These are phyloP conservation scores for Aspergillus ostianus DNA, from an alignment of 495 filamentous ascomycete species.

Conservation along the genomic window DNA sequence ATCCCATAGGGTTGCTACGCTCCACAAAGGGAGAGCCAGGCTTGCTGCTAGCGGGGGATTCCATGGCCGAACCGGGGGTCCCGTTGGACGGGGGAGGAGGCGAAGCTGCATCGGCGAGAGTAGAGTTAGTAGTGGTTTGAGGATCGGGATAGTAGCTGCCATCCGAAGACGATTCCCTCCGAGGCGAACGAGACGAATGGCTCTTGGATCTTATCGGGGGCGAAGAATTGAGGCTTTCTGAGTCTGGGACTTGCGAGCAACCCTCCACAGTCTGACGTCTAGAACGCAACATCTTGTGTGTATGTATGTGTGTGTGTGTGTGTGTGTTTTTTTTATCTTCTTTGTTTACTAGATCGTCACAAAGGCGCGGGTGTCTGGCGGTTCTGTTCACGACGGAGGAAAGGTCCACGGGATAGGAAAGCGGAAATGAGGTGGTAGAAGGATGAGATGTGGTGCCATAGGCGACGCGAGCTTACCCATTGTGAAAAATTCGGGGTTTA, in stretches of 20 bases:
- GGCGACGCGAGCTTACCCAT: conserved; percentile 42
- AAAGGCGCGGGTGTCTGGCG: conserved; percentile 11
- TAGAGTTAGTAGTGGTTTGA: conserved; percentile 29
- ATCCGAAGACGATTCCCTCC: conserved; percentile 13
- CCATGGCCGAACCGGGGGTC: conserved; percentile 32
- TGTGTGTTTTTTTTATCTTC: not conserved
- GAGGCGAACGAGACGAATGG: conserved; percentile 17
- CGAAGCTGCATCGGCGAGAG: conserved; percentile 35
- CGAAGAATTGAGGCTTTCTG: conserved; percentile 8
- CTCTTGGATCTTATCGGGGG: conserved; percentile 14
- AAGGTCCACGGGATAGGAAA: not conserved
- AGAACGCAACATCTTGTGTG: not conserved
- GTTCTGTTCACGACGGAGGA: conserved; percentile 1
- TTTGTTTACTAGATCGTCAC: not conserved
- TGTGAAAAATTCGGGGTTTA: conserved; percentile 28
- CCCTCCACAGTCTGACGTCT: conserved; percentile 19
- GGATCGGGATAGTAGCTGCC: conserved; percentile 11
- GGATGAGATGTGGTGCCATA: conserved; percentile 10
- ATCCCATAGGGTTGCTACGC: conserved; percentile 61
- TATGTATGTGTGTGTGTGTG: too few relatives aligned
- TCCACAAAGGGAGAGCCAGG: conserved; percentile 57
- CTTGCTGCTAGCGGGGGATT: conserved; percentile 50
- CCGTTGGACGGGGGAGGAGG: conserved; percentile 35
- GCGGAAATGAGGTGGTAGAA: conserved; percentile 10
- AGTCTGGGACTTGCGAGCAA: conserved; percentile 15